Evolutionary conservation across 805 yeast species (phyloP).

Genomic region (Crinitomyces ghanaensis): DNA sequence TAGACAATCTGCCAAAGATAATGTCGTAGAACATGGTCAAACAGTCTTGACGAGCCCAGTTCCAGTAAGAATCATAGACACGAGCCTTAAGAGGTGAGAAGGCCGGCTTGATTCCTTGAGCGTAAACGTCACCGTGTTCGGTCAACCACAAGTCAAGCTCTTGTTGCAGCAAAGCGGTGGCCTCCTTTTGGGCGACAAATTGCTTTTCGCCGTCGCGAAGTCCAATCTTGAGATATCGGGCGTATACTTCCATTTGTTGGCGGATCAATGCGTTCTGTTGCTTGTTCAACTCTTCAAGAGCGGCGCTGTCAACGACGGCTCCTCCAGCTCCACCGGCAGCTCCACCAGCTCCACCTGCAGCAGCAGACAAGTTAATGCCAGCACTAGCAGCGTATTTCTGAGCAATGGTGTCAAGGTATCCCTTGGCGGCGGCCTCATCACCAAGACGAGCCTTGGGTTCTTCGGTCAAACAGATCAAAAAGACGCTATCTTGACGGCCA

Average conservation of each 20-base stretch:
- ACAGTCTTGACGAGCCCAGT: constrained; percentile 98
- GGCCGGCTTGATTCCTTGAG: constrained; percentile 80
- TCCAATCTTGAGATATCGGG: constrained; percentile 89
- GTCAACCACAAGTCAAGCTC: constrained; percentile 87
- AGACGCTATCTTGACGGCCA: constrained; percentile 89
- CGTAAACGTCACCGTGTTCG: constrained; percentile 89
- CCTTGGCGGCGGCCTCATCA: constrained; percentile 81
- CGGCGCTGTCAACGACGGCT: constrained; percentile 89
- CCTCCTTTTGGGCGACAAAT: constrained; percentile 72
- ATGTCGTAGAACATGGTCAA: constrained; percentile 89
- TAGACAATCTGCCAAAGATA: constrained; percentile 82
- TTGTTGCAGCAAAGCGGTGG: constrained; percentile 68
- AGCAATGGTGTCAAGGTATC: constrained; percentile 70
- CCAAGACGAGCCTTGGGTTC: constrained; percentile 89
- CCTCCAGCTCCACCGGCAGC: constrained; percentile 50
- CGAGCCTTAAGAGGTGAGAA: constrained; percentile 91
- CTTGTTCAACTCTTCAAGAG: constrained; percentile 70
- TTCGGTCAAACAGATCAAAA: constrained; percentile 69
- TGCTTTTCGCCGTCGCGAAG: constrained; percentile 84
- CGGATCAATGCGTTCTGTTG: constrained; percentile 60
- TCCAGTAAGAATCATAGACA: constrained; percentile 96
- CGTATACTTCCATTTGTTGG: constrained; percentile 83
- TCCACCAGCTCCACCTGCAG: constrained; percentile 37
- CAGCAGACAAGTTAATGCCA: constrained; percentile 65
- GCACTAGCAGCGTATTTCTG: constrained; percentile 75